Conservation (phyloP, 2,329 filamentous ascomycete species). For the Nigrospora osmanthi region DNA sequence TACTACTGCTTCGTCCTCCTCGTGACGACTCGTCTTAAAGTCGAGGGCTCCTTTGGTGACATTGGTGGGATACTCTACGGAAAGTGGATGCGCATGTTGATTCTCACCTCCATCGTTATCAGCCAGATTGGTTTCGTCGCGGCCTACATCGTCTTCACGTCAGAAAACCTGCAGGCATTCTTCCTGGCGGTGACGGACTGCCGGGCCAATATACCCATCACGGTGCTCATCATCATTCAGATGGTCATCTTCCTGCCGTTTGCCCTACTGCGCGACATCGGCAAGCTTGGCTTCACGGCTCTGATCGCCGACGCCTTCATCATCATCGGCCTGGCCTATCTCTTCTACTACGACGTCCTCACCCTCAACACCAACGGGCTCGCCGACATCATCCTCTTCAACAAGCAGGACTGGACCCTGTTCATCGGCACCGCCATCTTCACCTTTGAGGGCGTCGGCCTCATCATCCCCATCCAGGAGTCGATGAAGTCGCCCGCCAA, state of each 20-base stretch:
- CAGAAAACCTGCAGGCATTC: constrained; percentile 91
- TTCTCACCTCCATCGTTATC: constrained; percentile 85
- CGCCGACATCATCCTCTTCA: constrained; percentile 85
- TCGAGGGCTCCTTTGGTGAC: constrained; percentile 95
- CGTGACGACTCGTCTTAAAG: constrained; percentile 74
- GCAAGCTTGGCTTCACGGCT: constrained; percentile 92
- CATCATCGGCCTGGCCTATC: constrained; percentile 80
- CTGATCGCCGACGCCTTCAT: constrained; percentile 93
- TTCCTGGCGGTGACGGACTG: constrained; percentile 87
- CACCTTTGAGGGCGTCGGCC: constrained; percentile 94
- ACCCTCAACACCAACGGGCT: constrained; percentile 72
- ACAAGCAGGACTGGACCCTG: constrained; percentile 85
- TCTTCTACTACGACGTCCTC: constrained; percentile 90
- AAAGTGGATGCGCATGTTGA: constrained; percentile 79
- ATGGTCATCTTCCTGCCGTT: constrained; percentile 93
- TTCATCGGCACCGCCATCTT: constrained; percentile 99
- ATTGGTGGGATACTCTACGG: constrained; percentile 91
- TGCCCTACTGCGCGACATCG: constrained; percentile 90
- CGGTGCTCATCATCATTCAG: constrained; percentile 87
- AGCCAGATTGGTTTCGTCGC: constrained; percentile 93
- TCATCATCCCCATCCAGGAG: constrained; percentile 97
- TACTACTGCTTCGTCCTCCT: constrained; percentile 98
- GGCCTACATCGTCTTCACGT: constrained; percentile 94
- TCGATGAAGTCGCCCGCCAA: constrained; percentile 89
- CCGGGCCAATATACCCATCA: constrained; percentile 76